Evolutionary conservation across 345 rosid genomes (phyloP).

Genomic region (Populus nigra): DNA sequence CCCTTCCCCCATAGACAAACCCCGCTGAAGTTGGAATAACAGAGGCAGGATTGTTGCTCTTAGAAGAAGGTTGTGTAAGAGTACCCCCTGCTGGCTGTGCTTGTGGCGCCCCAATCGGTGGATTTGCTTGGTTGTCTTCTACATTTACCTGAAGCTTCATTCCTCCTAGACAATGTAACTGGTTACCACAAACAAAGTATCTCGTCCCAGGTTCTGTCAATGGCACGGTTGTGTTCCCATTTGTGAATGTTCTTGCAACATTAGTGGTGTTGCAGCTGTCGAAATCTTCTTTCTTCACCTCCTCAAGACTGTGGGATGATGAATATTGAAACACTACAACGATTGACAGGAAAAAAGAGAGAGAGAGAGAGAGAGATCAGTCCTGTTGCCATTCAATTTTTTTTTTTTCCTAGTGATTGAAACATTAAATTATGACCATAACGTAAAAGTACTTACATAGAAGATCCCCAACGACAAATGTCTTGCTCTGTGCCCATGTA

Average conservation of each 20-base stretch:
- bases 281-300: constrained; percentile 49
- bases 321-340: constrained; percentile 67
- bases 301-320: constrained; percentile 53
- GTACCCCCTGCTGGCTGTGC: constrained; percentile 26
- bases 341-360: background rate
- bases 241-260: constrained; percentile 45
- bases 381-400: background rate
- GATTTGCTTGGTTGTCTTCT: constrained; percentile 34
- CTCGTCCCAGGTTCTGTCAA: constrained; percentile 50
- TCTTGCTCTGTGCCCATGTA: constrained; percentile 65
- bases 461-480: constrained; percentile 70
- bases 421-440: background rate
- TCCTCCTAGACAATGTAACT: constrained; percentile 76
- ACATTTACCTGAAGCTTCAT: constrained; percentile 68
- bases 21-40: constrained; percentile 41
- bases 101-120: constrained; percentile 51
- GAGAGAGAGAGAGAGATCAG: background rate
- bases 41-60: constrained; percentile 46
- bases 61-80: constrained; percentile 27
- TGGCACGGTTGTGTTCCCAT: constrained; percentile 76
- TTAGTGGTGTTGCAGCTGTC: constrained; percentile 57
- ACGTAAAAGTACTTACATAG: constrained; percentile 41
- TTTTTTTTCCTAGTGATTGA: background rate
- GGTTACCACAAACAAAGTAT: constrained; percentile 64
- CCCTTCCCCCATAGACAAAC: constrained; percentile 9